These are phyloP conservation scores for Psilocybe subaeruginosa DNA, from an alignment of 768 basidiomycete species.

Conservation along the genomic window DNA sequence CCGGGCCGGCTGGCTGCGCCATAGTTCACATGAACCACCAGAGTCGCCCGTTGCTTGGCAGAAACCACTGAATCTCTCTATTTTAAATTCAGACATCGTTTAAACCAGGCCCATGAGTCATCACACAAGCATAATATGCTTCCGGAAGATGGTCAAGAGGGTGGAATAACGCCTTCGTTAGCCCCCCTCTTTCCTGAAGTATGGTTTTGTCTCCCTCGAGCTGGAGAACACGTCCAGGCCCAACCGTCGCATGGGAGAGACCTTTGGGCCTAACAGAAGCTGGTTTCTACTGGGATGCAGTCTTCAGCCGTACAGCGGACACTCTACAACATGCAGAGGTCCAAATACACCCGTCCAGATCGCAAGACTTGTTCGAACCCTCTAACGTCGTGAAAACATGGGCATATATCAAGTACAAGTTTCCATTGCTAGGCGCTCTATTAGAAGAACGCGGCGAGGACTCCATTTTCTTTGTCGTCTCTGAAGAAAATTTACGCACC, in stretches of 20 bases:
- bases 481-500: constrained; percentile 34
- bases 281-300: constrained; percentile 44
- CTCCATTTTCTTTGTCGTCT: constrained; percentile 44
- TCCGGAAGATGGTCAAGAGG: background rate
- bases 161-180: background rate
- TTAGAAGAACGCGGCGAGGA: constrained; percentile 34
- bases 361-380: constrained; percentile 18
- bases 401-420: constrained; percentile 48
- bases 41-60: background rate
- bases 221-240: constrained; percentile 6
- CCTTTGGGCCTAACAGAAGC: constrained; percentile 42
- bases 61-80: background rate
- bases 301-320: constrained; percentile 49
- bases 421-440: constrained; percentile 49
- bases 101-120: background rate
- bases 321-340: constrained; percentile 37
- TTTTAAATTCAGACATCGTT: background rate
- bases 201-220: constrained; percentile 7
- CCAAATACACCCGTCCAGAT: constrained; percentile 17
- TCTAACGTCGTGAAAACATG: constrained; percentile 46
- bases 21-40: no score
- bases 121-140: background rate
- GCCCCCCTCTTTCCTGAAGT: background rate
- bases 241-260: constrained; percentile 31
- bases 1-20: no score